Conservation (phyloP, 2,329 filamentous ascomycete species). For the Penicillium olsonii region DNA sequence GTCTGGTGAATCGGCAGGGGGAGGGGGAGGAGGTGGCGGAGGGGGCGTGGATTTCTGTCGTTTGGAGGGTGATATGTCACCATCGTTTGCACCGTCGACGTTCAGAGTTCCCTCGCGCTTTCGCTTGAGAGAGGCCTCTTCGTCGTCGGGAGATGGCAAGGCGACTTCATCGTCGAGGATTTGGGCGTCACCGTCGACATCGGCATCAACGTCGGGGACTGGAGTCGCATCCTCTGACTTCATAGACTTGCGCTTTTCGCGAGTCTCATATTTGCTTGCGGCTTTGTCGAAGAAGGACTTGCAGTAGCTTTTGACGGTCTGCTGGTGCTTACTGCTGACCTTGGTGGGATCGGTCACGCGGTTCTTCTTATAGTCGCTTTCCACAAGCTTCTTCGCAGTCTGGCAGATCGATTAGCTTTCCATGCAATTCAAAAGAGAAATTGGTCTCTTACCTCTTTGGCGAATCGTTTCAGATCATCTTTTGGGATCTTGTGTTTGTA, state of each 20-base stretch:
- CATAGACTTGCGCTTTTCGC: constrained; percentile 65
- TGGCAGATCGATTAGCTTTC: constrained; percentile 24
- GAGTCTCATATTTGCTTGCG: constrained; percentile 70
- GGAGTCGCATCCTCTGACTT: constrained; percentile 35
- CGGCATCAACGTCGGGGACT: constrained; percentile 30
- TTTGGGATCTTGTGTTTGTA: constrained; percentile 84
- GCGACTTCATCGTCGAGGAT: constrained; percentile 42
- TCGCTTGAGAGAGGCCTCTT: constrained; percentile 14
- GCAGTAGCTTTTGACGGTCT: constrained; percentile 80
- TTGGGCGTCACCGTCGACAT: constrained; percentile 43
- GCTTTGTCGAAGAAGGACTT: constrained; percentile 86
- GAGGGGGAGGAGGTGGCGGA: constrained; percentile 38
- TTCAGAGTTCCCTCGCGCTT: constrained; percentile 18
- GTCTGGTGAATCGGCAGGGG: constrained; percentile 15
- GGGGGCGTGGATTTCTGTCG: constrained; percentile 52
- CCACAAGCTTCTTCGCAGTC: constrained; percentile 83
- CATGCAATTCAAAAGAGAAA: neutral
- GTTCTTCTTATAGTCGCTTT: constrained; percentile 86
- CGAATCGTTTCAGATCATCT: constrained; percentile 68
- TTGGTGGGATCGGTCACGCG: constrained; percentile 80
- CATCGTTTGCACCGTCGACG: constrained; percentile 14
- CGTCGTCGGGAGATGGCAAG: neutral
- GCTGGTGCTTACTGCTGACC: constrained; percentile 74
- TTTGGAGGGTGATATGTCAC: constrained; percentile 52
- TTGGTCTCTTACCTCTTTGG: constrained; percentile 57